Conservation (phyloP, 179 eudicot species). For the Silene vulgaris region DNA sequence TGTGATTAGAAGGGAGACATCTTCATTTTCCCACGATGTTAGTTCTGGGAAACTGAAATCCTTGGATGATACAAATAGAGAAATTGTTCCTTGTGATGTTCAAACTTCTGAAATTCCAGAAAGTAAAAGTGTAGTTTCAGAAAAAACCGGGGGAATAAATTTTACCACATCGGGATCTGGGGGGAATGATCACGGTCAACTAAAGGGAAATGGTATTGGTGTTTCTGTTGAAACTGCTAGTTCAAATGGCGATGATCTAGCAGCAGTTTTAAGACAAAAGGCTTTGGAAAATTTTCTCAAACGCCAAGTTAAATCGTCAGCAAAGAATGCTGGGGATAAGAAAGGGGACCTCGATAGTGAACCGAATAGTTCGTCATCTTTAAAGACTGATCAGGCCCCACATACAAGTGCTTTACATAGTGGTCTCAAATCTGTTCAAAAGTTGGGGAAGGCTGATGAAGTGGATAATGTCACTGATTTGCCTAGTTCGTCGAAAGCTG, state of each 20-base stretch:
- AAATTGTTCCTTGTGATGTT: constrained; percentile 28
- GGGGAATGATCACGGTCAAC: not conserved
- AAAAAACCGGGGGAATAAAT: constrained; percentile 18
- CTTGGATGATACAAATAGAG: constrained; percentile 29
- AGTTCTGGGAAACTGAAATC: constrained; percentile 22
- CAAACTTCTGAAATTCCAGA: constrained; percentile 12
- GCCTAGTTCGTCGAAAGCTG: constrained; percentile 21
- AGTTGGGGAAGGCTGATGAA: constrained; percentile 22
- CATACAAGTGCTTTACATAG: constrained; percentile 16
- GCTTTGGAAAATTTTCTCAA: constrained; percentile 83
- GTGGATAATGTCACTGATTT: constrained; percentile 14
- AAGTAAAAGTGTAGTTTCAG: constrained; percentile 15
- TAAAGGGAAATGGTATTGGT: constrained; percentile 23
- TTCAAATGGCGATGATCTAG: constrained; percentile 48
- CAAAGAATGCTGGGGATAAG: constrained; percentile 24
- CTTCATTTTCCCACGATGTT: constrained; percentile 20
- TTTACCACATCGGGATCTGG: constrained; percentile 15
- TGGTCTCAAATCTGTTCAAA: constrained; percentile 18
- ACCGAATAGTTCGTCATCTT: constrained; percentile 26
- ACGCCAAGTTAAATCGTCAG: constrained; percentile 38
- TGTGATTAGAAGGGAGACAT: constrained; percentile 34
- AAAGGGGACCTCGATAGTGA: constrained; percentile 23
- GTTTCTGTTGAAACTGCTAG: constrained; percentile 26
- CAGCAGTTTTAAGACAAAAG: constrained; percentile 58
- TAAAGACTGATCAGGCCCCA: constrained; percentile 18